Base-by-base conservation (phyloP, 306 rosid species). In the Arachis stenosperma region DNA sequence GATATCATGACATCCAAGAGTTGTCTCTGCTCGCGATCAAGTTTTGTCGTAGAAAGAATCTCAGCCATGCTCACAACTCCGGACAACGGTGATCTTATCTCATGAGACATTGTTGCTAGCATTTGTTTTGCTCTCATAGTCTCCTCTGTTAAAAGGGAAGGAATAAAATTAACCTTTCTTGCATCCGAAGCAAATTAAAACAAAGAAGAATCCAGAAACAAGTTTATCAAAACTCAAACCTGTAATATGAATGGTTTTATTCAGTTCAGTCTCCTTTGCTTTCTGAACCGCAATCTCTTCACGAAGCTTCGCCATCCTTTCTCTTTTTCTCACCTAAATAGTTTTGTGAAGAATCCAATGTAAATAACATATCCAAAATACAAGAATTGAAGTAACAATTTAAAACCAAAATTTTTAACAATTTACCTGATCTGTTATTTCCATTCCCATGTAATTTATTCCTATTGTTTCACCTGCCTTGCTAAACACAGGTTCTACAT, bases 41-140 rank as follows among this genome's bases (percentile, higher is more conserved):
- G 98, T 84, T 83, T 91, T 17, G 99, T 87, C 67, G 92, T 87
- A 61, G 93, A 80, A 64, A 95, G 97, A 82, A 95, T 91, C 68
- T 95, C 97, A 62, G 99, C 95, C 96, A 95, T 95, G 87, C 98
- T 88, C 61, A 95, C 97, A 71, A 95, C 98, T 9, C 99, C 99
- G 69, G 98, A 84, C 14, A 95, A 86, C 9, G 99, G 99, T 55
- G 98, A 95, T 81, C 99, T 87, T 76, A 95, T 95, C 88, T 95
- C 98, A 55, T 94, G 99, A 67, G 97, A 94, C 99, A 94, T 94
- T 56, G 97, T 94, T 75, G 97, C 99, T 83, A 94, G 83, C 97
- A 94, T 89, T 84, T 94, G 99, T 82, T 94, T 94, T 59, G 99
- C 99, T 40, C 97, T 73, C 99, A 94, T 94, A 36, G 99, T 94